phyloP scores from a whole-genome alignment of 805 yeast species.

The Ogataea parapolymorpha region DNA sequence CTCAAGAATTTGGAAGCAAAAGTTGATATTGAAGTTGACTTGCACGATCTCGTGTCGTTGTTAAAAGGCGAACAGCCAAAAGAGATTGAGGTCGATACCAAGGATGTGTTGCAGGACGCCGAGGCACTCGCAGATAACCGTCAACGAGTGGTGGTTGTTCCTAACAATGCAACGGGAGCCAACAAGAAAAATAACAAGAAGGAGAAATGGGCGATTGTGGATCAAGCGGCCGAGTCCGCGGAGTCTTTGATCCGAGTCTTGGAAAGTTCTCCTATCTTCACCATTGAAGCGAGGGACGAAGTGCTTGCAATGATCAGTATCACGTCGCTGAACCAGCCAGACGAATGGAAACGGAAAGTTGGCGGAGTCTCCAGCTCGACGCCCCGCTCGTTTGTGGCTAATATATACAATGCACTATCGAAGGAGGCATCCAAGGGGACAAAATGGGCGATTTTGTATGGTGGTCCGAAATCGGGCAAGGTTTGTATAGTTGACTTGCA shows the following conservation, averaged over 20 bases:
- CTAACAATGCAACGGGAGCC: slow-evolving; percentile 79
- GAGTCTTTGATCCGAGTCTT: slow-evolving; percentile 51
- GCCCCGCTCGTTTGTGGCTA: slow-evolving; percentile 76
- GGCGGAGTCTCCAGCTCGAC: slow-evolving; percentile 76
- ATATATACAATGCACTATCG: slow-evolving; percentile 65
- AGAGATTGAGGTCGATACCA: slow-evolving; percentile 6
- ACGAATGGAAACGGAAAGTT: slow-evolving; percentile 81
- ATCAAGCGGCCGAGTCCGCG: slow-evolving; percentile 63
- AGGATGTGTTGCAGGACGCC: slow-evolving; percentile 8
- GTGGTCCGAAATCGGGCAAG: slow-evolving; percentile 77
- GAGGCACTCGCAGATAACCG: slow-evolving; percentile 18
- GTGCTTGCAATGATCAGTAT: slow-evolving; percentile 78
- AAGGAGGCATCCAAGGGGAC: slow-evolving; percentile 73
- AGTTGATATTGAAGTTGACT: slow-evolving; percentile 69
- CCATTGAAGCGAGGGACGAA: slow-evolving; percentile 80
- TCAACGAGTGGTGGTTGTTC: slow-evolving; percentile 63
- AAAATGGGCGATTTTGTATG: slow-evolving; percentile 71
- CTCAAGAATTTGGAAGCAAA: slow-evolving; percentile 59
- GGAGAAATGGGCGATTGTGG: slow-evolving; percentile 75
- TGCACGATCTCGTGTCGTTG: slow-evolving; percentile 57
- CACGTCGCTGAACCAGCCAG: slow-evolving; percentile 70
- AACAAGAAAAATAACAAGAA: slow-evolving; percentile 69
- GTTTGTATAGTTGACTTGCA: slow-evolving; percentile 66
- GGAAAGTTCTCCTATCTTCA: slow-evolving; percentile 66
- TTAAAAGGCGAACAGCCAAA: slow-evolving; percentile 29